A percentile compares a stretch with the other conserved stretches of the same genome.
Conservation (phyloP, 495 filamentous ascomycete genomes). For the Neurospora cerealis region DNA sequence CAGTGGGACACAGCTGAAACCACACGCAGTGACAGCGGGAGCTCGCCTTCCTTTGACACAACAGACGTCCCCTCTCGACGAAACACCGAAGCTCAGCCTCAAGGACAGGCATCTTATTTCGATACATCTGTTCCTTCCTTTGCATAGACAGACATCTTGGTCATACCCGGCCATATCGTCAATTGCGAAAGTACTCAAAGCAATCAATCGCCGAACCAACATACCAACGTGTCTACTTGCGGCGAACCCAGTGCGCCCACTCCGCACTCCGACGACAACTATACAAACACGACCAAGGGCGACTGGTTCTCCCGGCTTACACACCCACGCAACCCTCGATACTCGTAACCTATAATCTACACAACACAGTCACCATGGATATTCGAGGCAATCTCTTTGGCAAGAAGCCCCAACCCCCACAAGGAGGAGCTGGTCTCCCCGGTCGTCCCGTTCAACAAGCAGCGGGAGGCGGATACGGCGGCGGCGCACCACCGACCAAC, state of each 20-base stretch:
- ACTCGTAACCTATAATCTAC: not conserved
- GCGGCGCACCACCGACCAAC: conserved; percentile 4
- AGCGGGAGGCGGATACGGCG: conserved; percentile 10
- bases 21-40: not conserved
- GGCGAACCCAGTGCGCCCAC: not conserved
- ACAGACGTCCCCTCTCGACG: not conserved
- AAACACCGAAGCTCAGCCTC: not conserved
- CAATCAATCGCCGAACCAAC: not conserved
- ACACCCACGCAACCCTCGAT: not conserved
- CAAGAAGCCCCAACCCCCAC: conserved; percentile 14
- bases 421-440: conserved; percentile 17
- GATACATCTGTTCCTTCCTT: not conserved
- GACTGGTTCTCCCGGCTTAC: not conserved
- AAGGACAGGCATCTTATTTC: not conserved
- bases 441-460: conserved; percentile 19
- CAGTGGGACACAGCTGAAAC: not conserved
- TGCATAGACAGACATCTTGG: not conserved
- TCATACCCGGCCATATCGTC: not conserved
- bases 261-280: not conserved
- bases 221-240: conserved; percentile 2
- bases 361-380: conserved; percentile 19
- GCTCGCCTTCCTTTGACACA: not conserved
- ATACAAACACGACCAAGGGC: not conserved
- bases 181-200: not conserved
- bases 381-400: conserved; percentile 32